These are phyloP conservation scores for Pestalotiopsis fici DNA, from an alignment of 2,329 filamentous ascomycete genomes.

Conservation along the genomic window DNA sequence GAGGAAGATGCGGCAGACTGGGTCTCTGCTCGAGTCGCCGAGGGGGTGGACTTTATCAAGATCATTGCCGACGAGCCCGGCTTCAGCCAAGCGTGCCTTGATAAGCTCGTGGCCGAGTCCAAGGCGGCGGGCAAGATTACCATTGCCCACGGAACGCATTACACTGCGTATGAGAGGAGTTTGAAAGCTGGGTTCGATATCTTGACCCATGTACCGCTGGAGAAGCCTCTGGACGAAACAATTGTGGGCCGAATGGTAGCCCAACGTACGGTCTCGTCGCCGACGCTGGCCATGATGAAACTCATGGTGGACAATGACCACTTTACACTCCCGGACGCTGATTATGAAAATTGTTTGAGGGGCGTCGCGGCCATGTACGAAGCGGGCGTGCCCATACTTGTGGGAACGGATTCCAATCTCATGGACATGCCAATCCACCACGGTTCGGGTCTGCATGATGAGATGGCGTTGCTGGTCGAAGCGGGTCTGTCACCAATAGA, in stretches of 20 bases:
- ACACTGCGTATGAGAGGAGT: constrained; percentile 21
- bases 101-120: constrained; percentile 19
- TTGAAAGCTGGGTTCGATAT: constrained; percentile 27
- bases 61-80: constrained; percentile 24
- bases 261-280: constrained; percentile 22
- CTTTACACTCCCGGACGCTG: constrained; percentile 15
- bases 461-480: constrained; percentile 24
- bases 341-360: constrained; percentile 21
- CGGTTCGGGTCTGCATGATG: constrained; percentile 23
- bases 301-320: constrained; percentile 17
- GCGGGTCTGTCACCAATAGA: constrained; percentile 23
- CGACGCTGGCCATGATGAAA: constrained; percentile 26
- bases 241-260: constrained; percentile 17
- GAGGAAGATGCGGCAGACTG: constrained; percentile 15
- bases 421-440: constrained; percentile 19
- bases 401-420: constrained; percentile 28
- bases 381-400: constrained; percentile 28
- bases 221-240: constrained; percentile 19
- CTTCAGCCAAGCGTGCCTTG: constrained; percentile 20
- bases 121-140: constrained; percentile 23
- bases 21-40: constrained; percentile 15
- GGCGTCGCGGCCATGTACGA: constrained; percentile 25
- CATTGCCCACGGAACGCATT: constrained; percentile 25
- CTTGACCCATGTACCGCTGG: constrained; percentile 29
- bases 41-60: constrained; percentile 28